A percentile compares a stretch with the other conserved stretches of the same genome.
phyloP scores from a whole-genome alignment of 176 grass and related monocot genomes.

The Olyra latifolia region DNA sequence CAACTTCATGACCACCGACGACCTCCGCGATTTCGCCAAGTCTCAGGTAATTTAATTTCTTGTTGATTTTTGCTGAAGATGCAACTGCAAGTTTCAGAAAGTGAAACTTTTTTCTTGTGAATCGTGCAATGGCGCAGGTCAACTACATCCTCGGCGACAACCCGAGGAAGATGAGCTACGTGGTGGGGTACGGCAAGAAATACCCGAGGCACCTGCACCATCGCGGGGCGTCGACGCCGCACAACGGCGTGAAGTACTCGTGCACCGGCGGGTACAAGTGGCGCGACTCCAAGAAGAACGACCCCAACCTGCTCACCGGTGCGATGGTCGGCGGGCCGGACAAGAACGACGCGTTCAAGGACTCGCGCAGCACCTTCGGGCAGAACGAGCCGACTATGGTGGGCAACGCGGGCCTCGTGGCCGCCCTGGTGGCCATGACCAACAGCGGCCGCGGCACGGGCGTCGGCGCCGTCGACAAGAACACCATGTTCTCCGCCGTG shows the following conservation, averaged over 20 bases:
- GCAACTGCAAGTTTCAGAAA: not conserved
- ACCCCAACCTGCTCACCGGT: constrained; percentile 76
- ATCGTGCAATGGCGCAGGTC: constrained; percentile 39
- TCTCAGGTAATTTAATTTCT: constrained; percentile 48
- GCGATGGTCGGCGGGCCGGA: constrained; percentile 96
- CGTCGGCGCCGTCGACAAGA: constrained; percentile 75
- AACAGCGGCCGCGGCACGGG: constrained; percentile 48
- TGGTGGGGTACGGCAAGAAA: constrained; percentile 82
- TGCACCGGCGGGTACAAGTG: constrained; percentile 81
- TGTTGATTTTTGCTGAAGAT: not conserved
- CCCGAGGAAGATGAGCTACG: constrained; percentile 90
- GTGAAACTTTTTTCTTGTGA: not conserved
- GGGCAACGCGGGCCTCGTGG: constrained; percentile 81
- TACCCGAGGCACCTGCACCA: constrained; percentile 85
- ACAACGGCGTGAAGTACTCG: constrained; percentile 73
- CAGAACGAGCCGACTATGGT: constrained; percentile 89
- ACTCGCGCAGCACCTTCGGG: constrained; percentile 51
- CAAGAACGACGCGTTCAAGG: constrained; percentile 61
- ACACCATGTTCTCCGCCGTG: constrained; percentile 95
- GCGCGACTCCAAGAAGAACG: constrained; percentile 53
- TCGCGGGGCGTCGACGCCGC: constrained; percentile 75
- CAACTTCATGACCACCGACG: constrained; percentile 60
- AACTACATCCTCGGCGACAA: constrained; percentile 86
- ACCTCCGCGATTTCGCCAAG: constrained; percentile 63
- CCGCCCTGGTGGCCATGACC: constrained; percentile 76